Conservation (phyloP, 192 early-diverging fungal genomes). For the Coemansia sp. region DNA sequence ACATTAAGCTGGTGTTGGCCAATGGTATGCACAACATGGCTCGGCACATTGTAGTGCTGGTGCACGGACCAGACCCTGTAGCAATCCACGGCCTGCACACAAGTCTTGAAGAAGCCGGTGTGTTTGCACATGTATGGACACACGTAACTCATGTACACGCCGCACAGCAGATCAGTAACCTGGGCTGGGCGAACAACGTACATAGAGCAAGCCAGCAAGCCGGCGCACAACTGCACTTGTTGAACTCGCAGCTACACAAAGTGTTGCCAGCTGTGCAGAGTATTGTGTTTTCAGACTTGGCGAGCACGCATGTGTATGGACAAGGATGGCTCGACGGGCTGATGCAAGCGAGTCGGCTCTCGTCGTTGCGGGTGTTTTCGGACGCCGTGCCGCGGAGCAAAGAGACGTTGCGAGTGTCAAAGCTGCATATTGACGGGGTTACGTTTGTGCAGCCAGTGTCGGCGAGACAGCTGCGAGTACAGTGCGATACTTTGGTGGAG, state of each 20-base stretch:
- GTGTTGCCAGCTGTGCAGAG: slow-evolving; percentile 14
- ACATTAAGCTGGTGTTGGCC: not conserved
- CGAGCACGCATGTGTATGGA: not conserved
- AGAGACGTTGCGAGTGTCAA: not conserved
- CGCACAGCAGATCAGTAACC: not conserved
- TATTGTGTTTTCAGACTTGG: slow-evolving; percentile 8
- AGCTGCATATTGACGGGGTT: slow-evolving; percentile 5
- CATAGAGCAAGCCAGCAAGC: not conserved
- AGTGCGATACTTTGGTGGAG: not conserved
- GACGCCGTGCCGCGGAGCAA: not conserved
- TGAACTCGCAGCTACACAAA: slow-evolving; percentile 2
- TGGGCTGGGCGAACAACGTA: not conserved
- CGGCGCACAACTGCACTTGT: not conserved
- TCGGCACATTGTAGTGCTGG: slow-evolving; percentile 4
- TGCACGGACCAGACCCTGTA: not conserved
- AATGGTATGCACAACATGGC: not conserved
- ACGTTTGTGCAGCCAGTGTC: not conserved
- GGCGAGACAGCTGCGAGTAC: not conserved
- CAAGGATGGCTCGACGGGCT: slow-evolving; percentile 6
- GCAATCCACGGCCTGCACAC: not conserved
- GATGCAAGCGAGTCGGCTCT: slow-evolving; percentile 15
- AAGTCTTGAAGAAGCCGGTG: not conserved
- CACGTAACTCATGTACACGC: not conserved
- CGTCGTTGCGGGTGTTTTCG: not conserved
- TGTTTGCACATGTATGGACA: slow-evolving; percentile 6